Percentiles rank a stretch among this genome's conserved stretches.
Evolutionary conservation across 1,139 yeast species (phyloP).

Genomic region (Debaryomyces nepalensis): DNA sequence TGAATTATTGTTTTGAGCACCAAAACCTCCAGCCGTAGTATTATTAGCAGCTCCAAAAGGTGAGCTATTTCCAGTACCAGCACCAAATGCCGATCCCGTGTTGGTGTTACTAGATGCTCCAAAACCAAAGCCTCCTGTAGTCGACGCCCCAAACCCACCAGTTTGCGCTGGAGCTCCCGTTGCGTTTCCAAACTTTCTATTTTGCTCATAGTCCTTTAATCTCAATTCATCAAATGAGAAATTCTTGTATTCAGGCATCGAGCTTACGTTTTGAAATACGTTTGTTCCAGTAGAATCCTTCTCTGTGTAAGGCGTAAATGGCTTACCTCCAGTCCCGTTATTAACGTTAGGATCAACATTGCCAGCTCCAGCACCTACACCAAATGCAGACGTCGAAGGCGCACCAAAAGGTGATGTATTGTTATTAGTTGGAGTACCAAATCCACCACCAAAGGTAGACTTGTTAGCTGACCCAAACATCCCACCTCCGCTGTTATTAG

Average conservation of each 20-base stretch:
- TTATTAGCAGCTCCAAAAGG: constrained; percentile 31
- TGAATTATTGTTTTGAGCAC: constrained; percentile 19
- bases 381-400: constrained; percentile 21
- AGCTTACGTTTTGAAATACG: constrained; percentile 72
- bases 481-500: constrained; percentile 26
- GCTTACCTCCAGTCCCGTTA: constrained; percentile 76
- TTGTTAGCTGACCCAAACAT: constrained; percentile 32
- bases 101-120: constrained; percentile 22
- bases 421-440: constrained; percentile 23
- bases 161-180: constrained; percentile 28
- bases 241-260: constrained; percentile 89
- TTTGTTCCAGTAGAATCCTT: constrained; percentile 71
- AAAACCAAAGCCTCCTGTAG: constrained; percentile 23
- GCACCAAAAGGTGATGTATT: constrained; percentile 27
- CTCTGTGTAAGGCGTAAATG: constrained; percentile 68
- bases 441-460: constrained; percentile 24
- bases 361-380: constrained; percentile 33
- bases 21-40: constrained; percentile 26
- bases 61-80: constrained; percentile 24
- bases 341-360: constrained; percentile 41
- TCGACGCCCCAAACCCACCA: constrained; percentile 22
- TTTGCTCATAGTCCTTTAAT: constrained; percentile 82
- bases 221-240: constrained; percentile 88
- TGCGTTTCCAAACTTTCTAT: constrained; percentile 61
- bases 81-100: constrained; percentile 48